Evolutionary conservation across 169 alveolate genomes (phyloP).

Genomic region (Eimeria maxima): DNA sequence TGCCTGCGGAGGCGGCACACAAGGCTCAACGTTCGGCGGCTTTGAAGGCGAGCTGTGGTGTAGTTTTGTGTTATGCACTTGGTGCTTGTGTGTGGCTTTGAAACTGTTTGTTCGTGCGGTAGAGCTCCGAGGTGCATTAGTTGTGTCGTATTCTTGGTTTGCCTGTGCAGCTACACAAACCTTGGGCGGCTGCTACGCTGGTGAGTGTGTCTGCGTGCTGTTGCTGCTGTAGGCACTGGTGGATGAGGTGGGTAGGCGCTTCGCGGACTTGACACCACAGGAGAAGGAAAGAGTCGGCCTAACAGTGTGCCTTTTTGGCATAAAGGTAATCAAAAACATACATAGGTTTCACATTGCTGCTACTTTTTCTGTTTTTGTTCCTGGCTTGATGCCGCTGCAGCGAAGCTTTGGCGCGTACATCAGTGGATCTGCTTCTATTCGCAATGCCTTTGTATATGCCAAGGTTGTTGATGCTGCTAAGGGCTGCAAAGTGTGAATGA

Average conservation of each 20-base stretch:
- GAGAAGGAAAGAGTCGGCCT: conserved; percentile 15
- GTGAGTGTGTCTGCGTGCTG: background rate
- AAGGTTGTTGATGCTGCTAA: background rate
- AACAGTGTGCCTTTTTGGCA: conserved; percentile 7
- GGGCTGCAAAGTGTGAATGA: background rate
- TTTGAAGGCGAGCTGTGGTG: background rate
- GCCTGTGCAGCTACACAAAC: background rate
- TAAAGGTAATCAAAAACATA: background rate
- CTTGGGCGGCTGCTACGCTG: background rate
- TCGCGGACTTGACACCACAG: conserved; percentile 24
- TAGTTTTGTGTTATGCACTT: background rate
- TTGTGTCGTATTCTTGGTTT: background rate
- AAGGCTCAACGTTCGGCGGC: background rate
- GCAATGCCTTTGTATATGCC: background rate
- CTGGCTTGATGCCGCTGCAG: background rate
- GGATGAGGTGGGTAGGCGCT: conserved; percentile 49
- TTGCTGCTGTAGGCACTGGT: conserved; percentile 12
- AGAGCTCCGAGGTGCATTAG: background rate
- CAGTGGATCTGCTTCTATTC: background rate
- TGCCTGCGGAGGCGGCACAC: background rate
- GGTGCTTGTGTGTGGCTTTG: background rate
- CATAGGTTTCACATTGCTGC: background rate
- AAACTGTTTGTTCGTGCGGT: background rate
- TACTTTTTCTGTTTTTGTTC: background rate
- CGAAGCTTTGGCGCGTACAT: background rate